A percentile compares a stretch with the other conserved stretches of the same genome.
Evolutionary conservation across 2,329 filamentous ascomycete genomes (phyloP).

Genomic region (Epichloe sylvatica): DNA sequence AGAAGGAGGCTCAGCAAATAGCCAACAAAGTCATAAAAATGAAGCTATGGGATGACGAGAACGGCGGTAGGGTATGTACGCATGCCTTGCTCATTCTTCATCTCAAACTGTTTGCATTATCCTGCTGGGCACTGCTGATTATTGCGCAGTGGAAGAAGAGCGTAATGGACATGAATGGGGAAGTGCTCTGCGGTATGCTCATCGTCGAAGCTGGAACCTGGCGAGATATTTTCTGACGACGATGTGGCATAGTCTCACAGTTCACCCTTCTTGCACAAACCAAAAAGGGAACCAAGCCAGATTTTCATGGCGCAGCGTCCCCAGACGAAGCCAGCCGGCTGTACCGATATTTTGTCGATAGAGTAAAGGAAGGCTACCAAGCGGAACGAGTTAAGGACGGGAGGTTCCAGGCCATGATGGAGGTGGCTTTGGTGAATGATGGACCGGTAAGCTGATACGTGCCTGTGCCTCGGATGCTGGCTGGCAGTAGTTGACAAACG

Average conservation of each 20-base stretch:
- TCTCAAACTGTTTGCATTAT: not conserved
- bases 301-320: conserved; percentile 79
- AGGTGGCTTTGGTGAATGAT: conserved; percentile 85
- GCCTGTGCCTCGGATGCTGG: not conserved
- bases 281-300: conserved; percentile 92
- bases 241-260: conserved; percentile 59
- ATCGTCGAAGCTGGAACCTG: not conserved
- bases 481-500: not conserved
- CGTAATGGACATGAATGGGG: conserved; percentile 77
- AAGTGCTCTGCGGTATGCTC: conserved; percentile 74
- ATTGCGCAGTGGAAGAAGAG: conserved; percentile 70
- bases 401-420: conserved; percentile 99
- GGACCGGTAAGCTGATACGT: conserved; percentile 40
- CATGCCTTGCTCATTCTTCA: not conserved
- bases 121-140: not conserved
- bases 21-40: conserved; percentile 79
- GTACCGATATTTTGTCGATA: conserved; percentile 71
- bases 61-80: conserved; percentile 45
- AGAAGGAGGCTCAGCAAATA: conserved; percentile 72
- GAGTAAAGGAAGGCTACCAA: conserved; percentile 58
- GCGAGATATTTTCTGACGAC: not conserved
- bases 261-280: conserved; percentile 87
- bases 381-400: conserved; percentile 76
- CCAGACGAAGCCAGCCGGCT: conserved; percentile 65
- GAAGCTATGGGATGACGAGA: conserved; percentile 79